Evolutionary conservation across 257 asterid species (phyloP).

Genomic region (Misopates orontium): DNA sequence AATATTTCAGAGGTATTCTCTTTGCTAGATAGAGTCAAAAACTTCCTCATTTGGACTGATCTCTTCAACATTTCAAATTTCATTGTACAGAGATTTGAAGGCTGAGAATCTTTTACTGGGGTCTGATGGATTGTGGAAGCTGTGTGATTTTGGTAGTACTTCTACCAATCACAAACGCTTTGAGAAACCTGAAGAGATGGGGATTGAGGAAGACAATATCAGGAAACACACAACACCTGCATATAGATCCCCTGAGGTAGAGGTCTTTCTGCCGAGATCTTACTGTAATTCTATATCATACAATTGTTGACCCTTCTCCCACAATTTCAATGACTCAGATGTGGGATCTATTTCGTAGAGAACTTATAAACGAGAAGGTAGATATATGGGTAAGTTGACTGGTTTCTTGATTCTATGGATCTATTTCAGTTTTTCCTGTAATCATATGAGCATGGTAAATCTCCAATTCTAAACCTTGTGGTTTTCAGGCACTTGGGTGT

Average conservation of each 20-base stretch:
- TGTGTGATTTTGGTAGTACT: slow-evolving; percentile 96
- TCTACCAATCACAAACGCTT: slow-evolving; percentile 94
- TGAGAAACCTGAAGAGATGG: slow-evolving; percentile 99
- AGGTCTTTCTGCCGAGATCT: slow-evolving; percentile 37
- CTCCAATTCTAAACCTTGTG: slow-evolving; percentile 19
- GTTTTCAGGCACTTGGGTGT: slow-evolving; percentile 92
- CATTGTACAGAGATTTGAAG: slow-evolving; percentile 75
- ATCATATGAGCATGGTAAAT: slow-evolving; percentile 12
- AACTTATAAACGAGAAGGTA: slow-evolving; percentile 84
- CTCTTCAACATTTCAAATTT: slow-evolving; percentile 34
- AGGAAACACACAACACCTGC: slow-evolving; percentile 98
- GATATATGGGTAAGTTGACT: slow-evolving; percentile 91
- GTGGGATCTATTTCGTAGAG: slow-evolving; percentile 97
- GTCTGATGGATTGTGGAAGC: slow-evolving; percentile 92
- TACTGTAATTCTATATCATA: slow-evolving; percentile 21
- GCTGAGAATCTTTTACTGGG: slow-evolving; percentile 97
- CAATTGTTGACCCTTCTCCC: slow-evolving; percentile 41
- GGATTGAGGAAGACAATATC: slow-evolving; percentile 95
- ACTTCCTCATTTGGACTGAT: slow-evolving; percentile 2
- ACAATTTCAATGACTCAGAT: slow-evolving; percentile 59
- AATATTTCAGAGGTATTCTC: slow-evolving; percentile 7
- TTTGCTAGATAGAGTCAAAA: slow-evolving; percentile 14
- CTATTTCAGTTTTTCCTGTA: too few relatives aligned
- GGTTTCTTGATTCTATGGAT: slow-evolving; percentile 8
- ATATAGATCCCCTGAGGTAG: slow-evolving; percentile 99